Percentiles rank a stretch among this genome's conserved stretches.
Evolutionary conservation across 1,139 yeast species (phyloP).

Genomic region (Pichia sp.): DNA sequence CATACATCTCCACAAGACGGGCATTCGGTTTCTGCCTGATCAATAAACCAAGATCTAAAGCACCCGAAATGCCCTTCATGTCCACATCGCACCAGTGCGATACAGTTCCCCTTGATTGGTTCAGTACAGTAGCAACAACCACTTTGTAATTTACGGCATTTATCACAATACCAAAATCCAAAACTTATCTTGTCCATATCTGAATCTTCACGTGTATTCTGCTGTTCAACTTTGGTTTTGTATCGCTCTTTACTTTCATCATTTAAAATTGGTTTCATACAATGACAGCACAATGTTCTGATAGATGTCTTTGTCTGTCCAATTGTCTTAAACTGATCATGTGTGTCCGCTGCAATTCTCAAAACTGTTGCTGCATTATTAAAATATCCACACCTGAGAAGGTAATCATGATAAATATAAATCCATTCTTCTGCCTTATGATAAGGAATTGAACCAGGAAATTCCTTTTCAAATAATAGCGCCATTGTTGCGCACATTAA

Average conservation of each 20-base stretch:
- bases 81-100: conserved; percentile 71
- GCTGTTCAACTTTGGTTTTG: conserved; percentile 23
- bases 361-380: conserved; percentile 53
- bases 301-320: conserved; percentile 52
- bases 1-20: conserved; percentile 38
- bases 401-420: conserved; percentile 48
- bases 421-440: conserved; percentile 48
- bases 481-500: conserved; percentile 56
- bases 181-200: conserved; percentile 27
- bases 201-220: neutral
- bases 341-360: conserved; percentile 38
- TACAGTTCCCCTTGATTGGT: conserved; percentile 68
- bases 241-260: conserved; percentile 45
- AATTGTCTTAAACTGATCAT: conserved; percentile 38
- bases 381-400: conserved; percentile 49
- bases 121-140: conserved; percentile 76
- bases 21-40: conserved; percentile 59
- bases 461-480: conserved; percentile 45
- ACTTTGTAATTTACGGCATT: conserved; percentile 53
- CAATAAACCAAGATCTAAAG: conserved; percentile 69
- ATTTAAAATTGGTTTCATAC: conserved; percentile 58
- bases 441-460: conserved; percentile 29
- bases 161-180: conserved; percentile 84
- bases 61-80: conserved; percentile 86
- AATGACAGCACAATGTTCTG: conserved; percentile 61